A percentile compares a stretch with the other conserved stretches of the same genome.
These are phyloP conservation scores for Hibiscus mutabilis DNA, from an alignment of 345 rosid genomes.

Conservation along the genomic window DNA sequence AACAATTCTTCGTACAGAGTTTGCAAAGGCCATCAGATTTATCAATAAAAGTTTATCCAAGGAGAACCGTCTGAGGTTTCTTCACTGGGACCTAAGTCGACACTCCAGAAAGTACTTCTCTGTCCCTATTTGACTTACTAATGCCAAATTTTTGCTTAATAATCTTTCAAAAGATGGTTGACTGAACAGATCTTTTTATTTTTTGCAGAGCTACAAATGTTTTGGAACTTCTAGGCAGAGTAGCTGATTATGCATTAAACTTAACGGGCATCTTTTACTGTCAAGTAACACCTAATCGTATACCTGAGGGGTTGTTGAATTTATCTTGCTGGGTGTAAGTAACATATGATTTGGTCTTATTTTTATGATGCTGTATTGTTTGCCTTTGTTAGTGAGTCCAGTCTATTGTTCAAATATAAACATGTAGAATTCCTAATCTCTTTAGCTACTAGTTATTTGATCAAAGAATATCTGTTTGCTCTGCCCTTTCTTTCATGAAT, in stretches of 20 bases:
- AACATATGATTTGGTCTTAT: not conserved
- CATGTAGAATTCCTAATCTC: not conserved
- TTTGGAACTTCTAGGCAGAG: slow-evolving; percentile 52
- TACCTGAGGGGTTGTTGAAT: slow-evolving; percentile 31
- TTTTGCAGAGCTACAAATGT: slow-evolving; percentile 60
- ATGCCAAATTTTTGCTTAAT: not conserved
- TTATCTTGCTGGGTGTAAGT: slow-evolving; percentile 54
- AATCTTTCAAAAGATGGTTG: slow-evolving; percentile 3
- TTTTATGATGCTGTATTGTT: not conserved
- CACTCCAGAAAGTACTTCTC: slow-evolving; percentile 55
- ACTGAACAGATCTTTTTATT: slow-evolving; percentile 12
- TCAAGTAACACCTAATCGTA: slow-evolving; percentile 37
- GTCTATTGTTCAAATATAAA: not conserved
- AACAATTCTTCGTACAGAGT: slow-evolving; percentile 75
- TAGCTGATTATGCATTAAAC: slow-evolving; percentile 62
- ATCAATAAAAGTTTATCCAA: slow-evolving; percentile 53
- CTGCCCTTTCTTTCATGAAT: not conserved
- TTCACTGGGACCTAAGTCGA: slow-evolving; percentile 80
- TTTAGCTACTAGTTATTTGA: not conserved
- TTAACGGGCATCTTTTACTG: slow-evolving; percentile 74
- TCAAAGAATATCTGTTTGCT: not conserved
- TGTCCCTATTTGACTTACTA: slow-evolving; percentile 1
- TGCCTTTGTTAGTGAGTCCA: not conserved
- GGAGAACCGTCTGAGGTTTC: slow-evolving; percentile 66
- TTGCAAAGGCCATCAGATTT: slow-evolving; percentile 62